Conservation (phyloP, 2,329 filamentous ascomycete genomes). For the Tolypocladium inflatum region DNA sequence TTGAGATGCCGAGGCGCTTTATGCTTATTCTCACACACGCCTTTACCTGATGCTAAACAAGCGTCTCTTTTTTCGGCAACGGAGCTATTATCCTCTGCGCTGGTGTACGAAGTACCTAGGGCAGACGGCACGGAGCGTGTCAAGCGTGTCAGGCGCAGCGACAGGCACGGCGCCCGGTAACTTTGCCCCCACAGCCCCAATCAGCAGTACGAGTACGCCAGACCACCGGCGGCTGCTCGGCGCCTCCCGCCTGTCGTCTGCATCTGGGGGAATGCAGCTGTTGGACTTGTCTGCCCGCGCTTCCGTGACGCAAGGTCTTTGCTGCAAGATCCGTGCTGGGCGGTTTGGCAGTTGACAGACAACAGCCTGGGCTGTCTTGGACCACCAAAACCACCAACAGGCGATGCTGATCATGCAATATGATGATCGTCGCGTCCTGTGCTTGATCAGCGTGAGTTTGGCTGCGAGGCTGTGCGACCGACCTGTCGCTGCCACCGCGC, state of each 20-base stretch:
- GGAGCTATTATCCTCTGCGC: not conserved
- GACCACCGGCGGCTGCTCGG: not conserved
- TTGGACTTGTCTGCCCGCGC: not conserved
- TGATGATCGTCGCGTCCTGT: not conserved
- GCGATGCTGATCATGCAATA: not conserved
- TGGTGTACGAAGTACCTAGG: too few relatives aligned
- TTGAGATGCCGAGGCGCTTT: not conserved
- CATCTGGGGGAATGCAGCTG: not conserved
- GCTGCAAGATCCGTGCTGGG: not conserved
- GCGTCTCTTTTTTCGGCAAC: not conserved
- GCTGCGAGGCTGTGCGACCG: not conserved
- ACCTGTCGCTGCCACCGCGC: not conserved
- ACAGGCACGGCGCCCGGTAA: too few relatives aligned
- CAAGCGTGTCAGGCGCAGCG: too few relatives aligned
- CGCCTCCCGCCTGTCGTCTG: not conserved
- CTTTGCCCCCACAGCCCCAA: not conserved
- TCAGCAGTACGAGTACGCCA: not conserved
- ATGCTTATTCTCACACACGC: not conserved
- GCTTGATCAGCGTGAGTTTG: not conserved
- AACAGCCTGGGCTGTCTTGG: not conserved
- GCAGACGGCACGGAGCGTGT: not conserved
- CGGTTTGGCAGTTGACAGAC: not conserved
- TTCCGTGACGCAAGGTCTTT: too few relatives aligned
- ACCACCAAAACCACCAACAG: not conserved
- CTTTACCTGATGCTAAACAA: not conserved